Percentiles rank a stretch among this genome's conserved stretches.
Conservation (phyloP, 768 basidiomycete genomes). For the Scleroderma citrinum region DNA sequence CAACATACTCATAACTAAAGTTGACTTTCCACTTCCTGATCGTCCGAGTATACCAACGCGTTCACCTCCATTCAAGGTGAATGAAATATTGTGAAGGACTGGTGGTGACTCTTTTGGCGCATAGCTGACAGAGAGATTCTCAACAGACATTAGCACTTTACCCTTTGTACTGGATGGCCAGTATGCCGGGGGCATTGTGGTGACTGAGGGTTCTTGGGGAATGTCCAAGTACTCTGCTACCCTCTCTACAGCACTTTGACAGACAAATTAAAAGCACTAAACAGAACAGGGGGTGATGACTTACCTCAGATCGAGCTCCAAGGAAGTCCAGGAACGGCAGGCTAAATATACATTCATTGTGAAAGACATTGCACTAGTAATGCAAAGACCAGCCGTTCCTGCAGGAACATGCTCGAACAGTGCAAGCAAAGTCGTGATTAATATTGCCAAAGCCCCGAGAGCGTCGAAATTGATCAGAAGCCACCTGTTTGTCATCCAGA, state of each 20-base stretch:
- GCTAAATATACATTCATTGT: constrained; percentile 40
- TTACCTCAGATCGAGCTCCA: constrained; percentile 64
- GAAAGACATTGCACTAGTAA: constrained; percentile 48
- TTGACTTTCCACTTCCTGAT: constrained; percentile 79
- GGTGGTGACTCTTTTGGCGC: constrained; percentile 79
- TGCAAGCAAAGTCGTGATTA: constrained; percentile 45
- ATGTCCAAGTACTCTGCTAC: constrained; percentile 87
- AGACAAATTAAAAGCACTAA: constrained; percentile 6
- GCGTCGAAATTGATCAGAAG: constrained; percentile 48
- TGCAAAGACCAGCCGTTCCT: constrained; percentile 36
- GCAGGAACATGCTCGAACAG: constrained; percentile 34
- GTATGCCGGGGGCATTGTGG: constrained; percentile 81
- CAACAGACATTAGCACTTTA: constrained; percentile 56
- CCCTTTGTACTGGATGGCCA: constrained; percentile 77
- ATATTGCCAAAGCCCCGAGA: constrained; percentile 42
- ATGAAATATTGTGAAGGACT: constrained; percentile 72
- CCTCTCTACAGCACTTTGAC: constrained; percentile 75
- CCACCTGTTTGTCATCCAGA: constrained; percentile 51
- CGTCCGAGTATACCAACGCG: constrained; percentile 77
- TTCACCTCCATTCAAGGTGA: constrained; percentile 64
- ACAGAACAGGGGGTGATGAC: constrained; percentile 18
- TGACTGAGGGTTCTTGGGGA: constrained; percentile 77
- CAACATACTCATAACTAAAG: constrained; percentile 79
- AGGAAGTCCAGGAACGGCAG: constrained; percentile 37
- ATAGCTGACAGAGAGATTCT: constrained; percentile 77